Conservation (phyloP, 176 grass and related monocot genomes). For the Carex myosuroides region DNA sequence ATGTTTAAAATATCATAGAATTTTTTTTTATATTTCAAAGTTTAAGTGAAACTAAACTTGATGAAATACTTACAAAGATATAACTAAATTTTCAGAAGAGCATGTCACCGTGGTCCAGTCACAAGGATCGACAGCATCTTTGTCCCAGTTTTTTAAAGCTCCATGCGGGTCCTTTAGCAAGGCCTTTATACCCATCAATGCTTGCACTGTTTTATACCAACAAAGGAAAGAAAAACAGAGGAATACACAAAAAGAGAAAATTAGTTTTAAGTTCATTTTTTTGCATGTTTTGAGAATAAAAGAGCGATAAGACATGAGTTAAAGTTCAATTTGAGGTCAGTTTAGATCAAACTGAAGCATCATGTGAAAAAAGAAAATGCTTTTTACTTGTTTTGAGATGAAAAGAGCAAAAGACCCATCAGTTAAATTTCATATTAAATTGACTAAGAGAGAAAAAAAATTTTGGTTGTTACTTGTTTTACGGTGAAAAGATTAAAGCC, state of each 20-base stretch:
- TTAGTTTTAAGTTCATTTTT: not conserved
- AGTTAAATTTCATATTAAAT: conserved; percentile 5
- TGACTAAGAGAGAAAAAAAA: not conserved
- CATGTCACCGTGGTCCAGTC: conserved; percentile 73
- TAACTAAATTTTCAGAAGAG: conserved; percentile 51
- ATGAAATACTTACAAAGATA: conserved; percentile 35
- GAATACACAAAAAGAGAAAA: not conserved
- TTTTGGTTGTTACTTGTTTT: not conserved
- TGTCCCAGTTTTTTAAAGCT: conserved; percentile 79
- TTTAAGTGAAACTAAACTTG: not conserved
- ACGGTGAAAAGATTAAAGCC: not conserved
- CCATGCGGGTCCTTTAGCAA: conserved; percentile 69
- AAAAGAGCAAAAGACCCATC: not conserved
- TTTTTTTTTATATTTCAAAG: not conserved
- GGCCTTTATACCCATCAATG: conserved; percentile 71
- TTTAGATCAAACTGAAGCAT: not conserved
- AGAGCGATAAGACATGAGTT: not conserved
- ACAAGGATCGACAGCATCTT: conserved; percentile 83
- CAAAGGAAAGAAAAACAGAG: not conserved
- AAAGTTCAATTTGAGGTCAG: not conserved
- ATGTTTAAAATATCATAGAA: not conserved
- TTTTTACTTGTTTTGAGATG: conserved; percentile 8
- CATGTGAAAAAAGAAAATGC: not conserved
- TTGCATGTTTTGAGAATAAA: not conserved
- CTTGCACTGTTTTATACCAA: conserved; percentile 50